Evolutionary conservation across 192 early-diverging fungal genomes (phyloP), one percentile per base, ranked within the genome.

Genomic region (Backusella morwellensis): DNA sequence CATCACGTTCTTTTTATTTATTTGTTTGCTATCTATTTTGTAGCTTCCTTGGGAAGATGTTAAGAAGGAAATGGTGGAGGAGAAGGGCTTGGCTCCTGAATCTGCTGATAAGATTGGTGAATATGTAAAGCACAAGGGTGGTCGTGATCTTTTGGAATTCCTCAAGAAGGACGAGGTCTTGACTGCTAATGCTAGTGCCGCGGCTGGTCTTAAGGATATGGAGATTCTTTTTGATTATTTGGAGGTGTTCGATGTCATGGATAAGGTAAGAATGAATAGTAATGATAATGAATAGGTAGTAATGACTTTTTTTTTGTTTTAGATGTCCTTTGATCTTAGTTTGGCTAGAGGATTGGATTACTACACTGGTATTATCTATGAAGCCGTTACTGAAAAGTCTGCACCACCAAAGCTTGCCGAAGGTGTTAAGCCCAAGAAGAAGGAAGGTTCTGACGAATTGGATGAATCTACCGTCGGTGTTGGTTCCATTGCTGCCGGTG

Each of bases 311-410:
- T 21, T 21, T 3, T 38, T n/a, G n/a, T n/a, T n/a, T 34, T 44
- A 88, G 85, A 90, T 97, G 50, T 93, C 92, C 3, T 97, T 99
- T 79, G 98, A 99, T 81, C 88, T 99, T 73, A 93, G 92, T 70
- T 87, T 99, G 78, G 98, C 97, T n/a, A 91, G 98, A 50, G 98
- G 98, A 35, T 81, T 99, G 50, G 98, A 99, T 81, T 99, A 99
- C 83, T 99, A 99, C 86, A 99, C 98, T 44, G 98, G 98, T 34
- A 91, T 98, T 67, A 99, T 99, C 80, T 99, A 98, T 83, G 98
- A 99, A 82, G 98, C 96, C 8, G 94, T 99, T 8, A 82, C 86
- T 12, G 86, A 89, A 50, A 83, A 82, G 32, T 87, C 88, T 6
- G 85, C 85, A n/a, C 85, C 86, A 35, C 88, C 52, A 15, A 68